A percentile compares a stretch with the other conserved stretches of the same genome.
Evolutionary conservation across 345 rosid species (phyloP).

Genomic region (Barbarea vulgaris): DNA sequence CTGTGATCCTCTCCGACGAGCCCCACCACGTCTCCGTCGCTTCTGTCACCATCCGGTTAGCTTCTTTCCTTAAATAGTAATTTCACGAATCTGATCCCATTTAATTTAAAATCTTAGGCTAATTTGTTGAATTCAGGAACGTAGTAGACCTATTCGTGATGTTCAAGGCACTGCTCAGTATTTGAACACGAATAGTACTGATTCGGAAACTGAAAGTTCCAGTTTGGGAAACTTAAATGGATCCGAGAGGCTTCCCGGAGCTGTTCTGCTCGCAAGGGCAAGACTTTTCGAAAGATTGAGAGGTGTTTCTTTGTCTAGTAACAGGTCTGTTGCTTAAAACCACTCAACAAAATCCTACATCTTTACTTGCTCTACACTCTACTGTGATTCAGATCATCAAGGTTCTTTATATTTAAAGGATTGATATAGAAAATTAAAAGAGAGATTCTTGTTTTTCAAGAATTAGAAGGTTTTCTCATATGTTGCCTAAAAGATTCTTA

Average conservation of each 20-base stretch:
- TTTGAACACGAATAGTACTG: conserved; percentile 43
- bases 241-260: conserved; percentile 85
- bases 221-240: conserved; percentile 47
- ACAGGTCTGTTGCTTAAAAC: conserved; percentile 55
- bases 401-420: neutral
- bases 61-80: neutral
- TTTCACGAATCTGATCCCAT: neutral
- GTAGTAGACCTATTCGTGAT: conserved; percentile 41
- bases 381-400: neutral
- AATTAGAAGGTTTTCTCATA: neutral
- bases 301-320: conserved; percentile 64
- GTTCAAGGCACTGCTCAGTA: conserved; percentile 50
- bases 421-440: too few relatives aligned
- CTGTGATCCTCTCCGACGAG: conserved; percentile 61
- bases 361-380: neutral
- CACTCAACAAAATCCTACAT: neutral
- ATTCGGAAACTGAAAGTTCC: conserved; percentile 45
- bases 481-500: neutral
- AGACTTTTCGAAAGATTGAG: conserved; percentile 92
- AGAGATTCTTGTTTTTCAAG: neutral
- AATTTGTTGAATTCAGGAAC: conserved; percentile 48
- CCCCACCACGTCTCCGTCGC: conserved; percentile 57
- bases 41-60: conserved; percentile 49
- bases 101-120: neutral
- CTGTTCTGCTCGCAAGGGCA: conserved; percentile 89